A percentile compares a stretch with the other conserved stretches of the same genome.
Conservation (phyloP, 257 asterid species). For the Solanum appendiculatum region DNA sequence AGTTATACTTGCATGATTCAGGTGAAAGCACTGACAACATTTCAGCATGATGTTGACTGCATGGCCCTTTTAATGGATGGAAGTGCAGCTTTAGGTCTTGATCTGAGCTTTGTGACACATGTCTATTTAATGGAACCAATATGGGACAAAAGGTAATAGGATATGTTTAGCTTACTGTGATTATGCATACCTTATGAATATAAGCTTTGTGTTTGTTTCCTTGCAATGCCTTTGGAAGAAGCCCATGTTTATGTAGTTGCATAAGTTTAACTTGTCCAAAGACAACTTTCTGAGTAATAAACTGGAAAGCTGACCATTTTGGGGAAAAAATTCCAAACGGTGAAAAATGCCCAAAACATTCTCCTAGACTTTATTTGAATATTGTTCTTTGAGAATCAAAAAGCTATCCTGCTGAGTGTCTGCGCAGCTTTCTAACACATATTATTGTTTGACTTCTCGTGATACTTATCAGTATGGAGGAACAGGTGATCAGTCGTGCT, state of each 20-base stretch:
- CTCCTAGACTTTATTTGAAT: neutral
- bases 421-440: neutral
- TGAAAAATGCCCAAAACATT: neutral
- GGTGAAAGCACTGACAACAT: constrained; percentile 76
- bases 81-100: constrained; percentile 98
- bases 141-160: constrained; percentile 90
- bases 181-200: neutral
- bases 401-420: neutral
- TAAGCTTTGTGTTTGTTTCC: neutral
- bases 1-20: constrained; percentile 22
- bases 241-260: neutral
- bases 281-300: neutral
- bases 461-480: constrained; percentile 76
- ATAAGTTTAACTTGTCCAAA: neutral
- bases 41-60: constrained; percentile 83
- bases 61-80: constrained; percentile 99
- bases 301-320: neutral
- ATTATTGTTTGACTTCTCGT: constrained; percentile 1
- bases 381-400: neutral
- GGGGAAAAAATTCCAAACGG: neutral
- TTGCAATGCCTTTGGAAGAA: neutral
- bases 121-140: constrained; percentile 98
- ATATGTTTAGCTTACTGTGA: neutral
- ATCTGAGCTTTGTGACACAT: constrained; percentile 87
- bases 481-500: constrained; percentile 98